Evolutionary conservation across 73 alveolate genomes (phyloP), one percentile per base, ranked within the genome.

Genomic region (Paramecium primaurelia): DNA sequence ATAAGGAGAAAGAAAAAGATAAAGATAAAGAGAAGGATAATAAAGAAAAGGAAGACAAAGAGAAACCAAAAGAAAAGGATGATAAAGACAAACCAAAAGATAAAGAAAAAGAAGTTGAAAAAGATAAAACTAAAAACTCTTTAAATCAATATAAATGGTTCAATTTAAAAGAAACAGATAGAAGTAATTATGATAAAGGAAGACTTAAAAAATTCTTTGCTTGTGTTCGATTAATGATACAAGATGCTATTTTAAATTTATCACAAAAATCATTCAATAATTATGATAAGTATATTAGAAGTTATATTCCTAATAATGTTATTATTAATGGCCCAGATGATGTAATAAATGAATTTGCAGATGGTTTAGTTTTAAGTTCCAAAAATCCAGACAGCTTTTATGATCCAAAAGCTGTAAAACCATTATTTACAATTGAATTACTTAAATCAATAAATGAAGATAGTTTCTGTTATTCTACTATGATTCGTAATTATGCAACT

Each of bases 161-260:
- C 83, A 98, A 97, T 92, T 92, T 98, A 91, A 97, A 97, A 80
- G 99, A 97, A 34, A 97, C 99, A 26, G 93, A 98, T 10, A 98
- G 97, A 92, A 99, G 94, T 86, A 98, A 98, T n/a, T 98, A 98
- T 94, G 99, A 98, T 89, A 97, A 96, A 89, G 99, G 99, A 92
- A 98, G 98, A 93, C 95, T 98, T 16, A 98, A 98, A 93, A 96
- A 96, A 94, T 98, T 96, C 94, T 93, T 98, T 93, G 98, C 99
- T 9, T 93, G 95, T 12, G 99, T 97, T 34, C 95, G 98, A 95
- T 92, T 98, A 28, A 95, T 96, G 98, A 98, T 98, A 98, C 98
- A 98, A 93, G 99, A 98, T 92, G 94, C 98, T 9, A 86, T 98
- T 18, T 94, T 96, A 68, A 86, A 95, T 42, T 86, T 98, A 86